Evolutionary conservation across 2,329 filamentous ascomycete genomes (phyloP), one percentile per base, ranked within the genome.

Genomic region (Apiospora kogelbergensis): DNA sequence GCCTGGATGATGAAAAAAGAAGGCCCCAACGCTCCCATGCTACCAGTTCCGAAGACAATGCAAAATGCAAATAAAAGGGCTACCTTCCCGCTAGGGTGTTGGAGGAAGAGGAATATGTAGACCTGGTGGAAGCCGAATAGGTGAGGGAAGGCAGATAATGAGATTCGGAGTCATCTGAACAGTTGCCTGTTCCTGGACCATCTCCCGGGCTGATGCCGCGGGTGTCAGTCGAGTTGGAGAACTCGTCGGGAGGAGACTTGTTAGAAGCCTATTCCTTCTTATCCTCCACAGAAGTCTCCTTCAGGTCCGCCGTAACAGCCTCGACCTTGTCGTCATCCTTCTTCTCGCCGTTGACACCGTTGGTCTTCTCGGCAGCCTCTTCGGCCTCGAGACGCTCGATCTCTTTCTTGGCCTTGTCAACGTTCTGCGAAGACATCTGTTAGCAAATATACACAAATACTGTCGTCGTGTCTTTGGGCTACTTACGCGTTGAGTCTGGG

Each of bases 391-490:
- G 89, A 74, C 91, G 90, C 79, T 95, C 93, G 72, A 99, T 97
- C 81, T 98, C 94, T 82, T 95, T 95, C 86, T 97, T 92, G 71
- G 96, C 96, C 83, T 98, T 97, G 72, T 94, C 93, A 71, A 98
- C 91, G 86, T 99, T 99, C 96, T 98, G 41, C 6, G 77, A 48
- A 33, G 46, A 9, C 9, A 40, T 70, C 83, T 77, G 83, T 77
- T 69, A 73, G 41, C 37, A 26, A 69, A 66, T 2, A 41, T 30
- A 33, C 20, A 26, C 5, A 24, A 10, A 6, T 42, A 4, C 6
- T 2, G 17, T 6, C 9, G n/a, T 37, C 3, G 11, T 2, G 20
- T 10, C 17, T 60, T n/a, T 1, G 53, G 24, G 66, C 44, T 73
- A 83, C 91, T 86, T 84, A 97, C 96, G 84, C 93, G 92, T 80